Percentiles rank a stretch among this genome's conserved stretches.
Conservation (phyloP, 2,329 filamentous ascomycete species). For the Ophiobolus disseminans region DNA sequence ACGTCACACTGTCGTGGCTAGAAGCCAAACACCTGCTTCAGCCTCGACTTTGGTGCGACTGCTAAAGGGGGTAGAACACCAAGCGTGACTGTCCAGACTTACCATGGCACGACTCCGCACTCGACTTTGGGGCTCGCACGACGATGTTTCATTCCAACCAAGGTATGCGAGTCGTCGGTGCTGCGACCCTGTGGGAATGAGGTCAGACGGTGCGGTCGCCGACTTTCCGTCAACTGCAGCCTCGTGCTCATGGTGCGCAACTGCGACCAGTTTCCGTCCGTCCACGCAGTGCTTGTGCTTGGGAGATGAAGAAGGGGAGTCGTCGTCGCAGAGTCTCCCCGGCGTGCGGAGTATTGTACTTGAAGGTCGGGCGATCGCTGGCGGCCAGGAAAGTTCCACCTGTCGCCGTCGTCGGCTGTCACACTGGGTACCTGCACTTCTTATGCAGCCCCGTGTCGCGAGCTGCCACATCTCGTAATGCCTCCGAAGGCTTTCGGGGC, state of each 20-base stretch:
- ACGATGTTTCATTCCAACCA: too few relatives aligned
- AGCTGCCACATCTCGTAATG: conserved; percentile 21
- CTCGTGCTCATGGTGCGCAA: neutral
- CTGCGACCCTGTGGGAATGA: conserved; percentile 10
- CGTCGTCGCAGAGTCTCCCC: conserved; percentile 9
- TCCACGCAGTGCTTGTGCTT: conserved; percentile 1
- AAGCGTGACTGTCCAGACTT: too few relatives aligned
- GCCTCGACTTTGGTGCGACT: too few relatives aligned
- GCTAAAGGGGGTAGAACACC: too few relatives aligned
- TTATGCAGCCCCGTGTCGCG: conserved; percentile 10
- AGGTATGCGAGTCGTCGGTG: too few relatives aligned
- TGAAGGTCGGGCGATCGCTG: conserved; percentile 10
- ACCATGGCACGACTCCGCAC: too few relatives aligned
- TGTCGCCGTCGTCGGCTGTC: conserved; percentile 21
- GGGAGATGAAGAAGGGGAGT: conserved; percentile 9
- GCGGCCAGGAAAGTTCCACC: conserved; percentile 24
- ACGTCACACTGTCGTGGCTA: conserved; percentile 23
- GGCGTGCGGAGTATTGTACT: conserved; percentile 4
- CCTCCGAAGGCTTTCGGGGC: conserved; percentile 1
- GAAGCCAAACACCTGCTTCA: conserved; percentile 19
- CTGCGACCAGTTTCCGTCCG: conserved; percentile 7
- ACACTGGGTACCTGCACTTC: conserved; percentile 7
- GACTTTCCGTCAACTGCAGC: conserved; percentile 13
- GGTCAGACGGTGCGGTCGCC: neutral
- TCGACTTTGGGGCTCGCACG: too few relatives aligned